Evolutionary conservation across 2,329 filamentous ascomycete species (phyloP).

Genomic region (Knoxdaviesia capensis): DNA sequence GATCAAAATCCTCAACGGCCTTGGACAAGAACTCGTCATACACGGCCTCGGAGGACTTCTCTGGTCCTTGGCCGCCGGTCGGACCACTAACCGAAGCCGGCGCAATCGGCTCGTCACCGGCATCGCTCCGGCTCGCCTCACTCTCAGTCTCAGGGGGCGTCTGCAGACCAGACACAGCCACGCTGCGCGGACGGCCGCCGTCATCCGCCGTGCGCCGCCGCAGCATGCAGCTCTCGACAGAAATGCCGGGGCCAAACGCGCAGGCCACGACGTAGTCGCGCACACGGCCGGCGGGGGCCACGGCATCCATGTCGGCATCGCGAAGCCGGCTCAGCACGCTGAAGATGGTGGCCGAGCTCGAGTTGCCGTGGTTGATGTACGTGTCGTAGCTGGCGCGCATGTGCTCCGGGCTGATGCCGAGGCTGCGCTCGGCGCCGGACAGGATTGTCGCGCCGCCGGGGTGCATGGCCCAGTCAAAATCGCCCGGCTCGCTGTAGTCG

Average conservation of each 20-base stretch:
- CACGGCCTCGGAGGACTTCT: background rate
- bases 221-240: slow-evolving; percentile 48
- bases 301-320: slow-evolving; percentile 35
- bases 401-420: slow-evolving; percentile 39
- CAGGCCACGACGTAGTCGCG: slow-evolving; percentile 43
- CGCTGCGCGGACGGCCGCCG: slow-evolving; percentile 4
- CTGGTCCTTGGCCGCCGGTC: background rate
- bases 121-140: slow-evolving; percentile 22
- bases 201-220: slow-evolving; percentile 20
- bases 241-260: slow-evolving; percentile 50
- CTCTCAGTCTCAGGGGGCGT: slow-evolving; percentile 35
- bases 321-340: slow-evolving; percentile 44
- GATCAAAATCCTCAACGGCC: slow-evolving; percentile 7
- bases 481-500: slow-evolving; percentile 22
- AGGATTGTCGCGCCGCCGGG: slow-evolving; percentile 49
- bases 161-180: slow-evolving; percentile 16
- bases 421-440: slow-evolving; percentile 35
- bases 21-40: slow-evolving; percentile 7
- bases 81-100: background rate
- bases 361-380: slow-evolving; percentile 49
- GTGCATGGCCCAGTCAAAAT: slow-evolving; percentile 58
- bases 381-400: slow-evolving; percentile 51
- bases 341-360: slow-evolving; percentile 48
- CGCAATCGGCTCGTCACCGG: slow-evolving; percentile 13
- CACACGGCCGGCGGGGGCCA: slow-evolving; percentile 26